Evolutionary conservation across 169 alveolate species (phyloP).

Genomic region (Neospora caninum): DNA sequence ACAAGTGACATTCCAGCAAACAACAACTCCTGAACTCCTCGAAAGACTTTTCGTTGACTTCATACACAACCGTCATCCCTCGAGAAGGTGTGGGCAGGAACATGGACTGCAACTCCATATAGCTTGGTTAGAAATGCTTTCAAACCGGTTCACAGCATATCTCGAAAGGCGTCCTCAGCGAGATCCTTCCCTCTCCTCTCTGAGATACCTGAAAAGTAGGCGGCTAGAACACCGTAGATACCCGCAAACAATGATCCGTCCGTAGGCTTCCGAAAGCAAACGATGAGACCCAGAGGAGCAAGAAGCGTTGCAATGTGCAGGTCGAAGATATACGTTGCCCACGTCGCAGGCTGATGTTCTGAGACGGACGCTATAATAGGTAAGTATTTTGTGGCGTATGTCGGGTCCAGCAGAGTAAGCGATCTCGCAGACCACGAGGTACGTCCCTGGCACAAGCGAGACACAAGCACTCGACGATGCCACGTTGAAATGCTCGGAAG

Average conservation of each 20-base stretch:
- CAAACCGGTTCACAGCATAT: neutral
- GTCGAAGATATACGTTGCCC: slow-evolving; percentile 84
- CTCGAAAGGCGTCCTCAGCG: slow-evolving; percentile 60
- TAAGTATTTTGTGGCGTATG: slow-evolving; percentile 94
- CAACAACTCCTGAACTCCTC: too few relatives aligned
- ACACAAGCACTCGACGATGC: neutral
- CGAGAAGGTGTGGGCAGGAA: too few relatives aligned
- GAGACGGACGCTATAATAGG: slow-evolving; percentile 98
- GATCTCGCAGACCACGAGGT: slow-evolving; percentile 95
- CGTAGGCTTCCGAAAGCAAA: slow-evolving; percentile 84
- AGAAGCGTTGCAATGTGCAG: slow-evolving; percentile 65
- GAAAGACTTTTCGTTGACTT: too few relatives aligned
- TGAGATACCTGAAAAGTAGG: slow-evolving; percentile 87
- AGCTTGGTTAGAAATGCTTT: neutral
- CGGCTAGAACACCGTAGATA: slow-evolving; percentile 92
- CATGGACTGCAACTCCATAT: too few relatives aligned
- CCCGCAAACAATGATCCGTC: slow-evolving; percentile 92
- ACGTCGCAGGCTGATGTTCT: slow-evolving; percentile 99
- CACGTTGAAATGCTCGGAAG: neutral
- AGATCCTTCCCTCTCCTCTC: slow-evolving; percentile 38
- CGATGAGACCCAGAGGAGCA: slow-evolving; percentile 75
- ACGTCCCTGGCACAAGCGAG: slow-evolving; percentile 75
- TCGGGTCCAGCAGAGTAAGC: slow-evolving; percentile 96
- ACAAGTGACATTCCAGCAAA: too few relatives aligned
- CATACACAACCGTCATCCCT: too few relatives aligned